phyloP scores from a whole-genome alignment of 2,329 filamentous ascomycete species.

The Cylindrodendrum hubeiense region DNA sequence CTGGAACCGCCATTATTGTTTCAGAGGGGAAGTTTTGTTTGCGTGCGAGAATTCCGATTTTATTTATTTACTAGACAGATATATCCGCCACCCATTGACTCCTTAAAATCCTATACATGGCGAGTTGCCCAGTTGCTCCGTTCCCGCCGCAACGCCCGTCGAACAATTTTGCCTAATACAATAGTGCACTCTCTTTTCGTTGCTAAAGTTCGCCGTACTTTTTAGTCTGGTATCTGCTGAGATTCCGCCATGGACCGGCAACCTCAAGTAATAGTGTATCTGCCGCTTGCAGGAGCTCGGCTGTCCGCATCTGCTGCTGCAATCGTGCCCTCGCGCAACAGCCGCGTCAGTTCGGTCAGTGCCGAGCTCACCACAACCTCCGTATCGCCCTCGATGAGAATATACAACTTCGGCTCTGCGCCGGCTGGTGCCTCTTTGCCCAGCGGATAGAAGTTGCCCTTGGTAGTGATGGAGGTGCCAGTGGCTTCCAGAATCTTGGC shows the following conservation, averaged over 20 bases:
- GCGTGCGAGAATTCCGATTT: not conserved
- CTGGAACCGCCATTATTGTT: not conserved
- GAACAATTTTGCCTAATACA: constrained; percentile 17
- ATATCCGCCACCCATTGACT: constrained; percentile 10
- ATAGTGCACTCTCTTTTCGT: not conserved
- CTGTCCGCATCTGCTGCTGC: constrained; percentile 90
- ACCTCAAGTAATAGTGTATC: constrained; percentile 86
- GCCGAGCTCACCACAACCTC: constrained; percentile 92
- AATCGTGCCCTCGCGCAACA: constrained; percentile 91
- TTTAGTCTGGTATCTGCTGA: not conserved
- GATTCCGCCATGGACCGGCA: not conserved
- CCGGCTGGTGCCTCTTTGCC: constrained; percentile 84
- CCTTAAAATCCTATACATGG: constrained; percentile 13
- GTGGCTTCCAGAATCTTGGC: constrained; percentile 97
- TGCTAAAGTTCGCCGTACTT: not conserved
- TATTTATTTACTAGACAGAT: constrained; percentile 20
- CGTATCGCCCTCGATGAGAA: constrained; percentile 96
- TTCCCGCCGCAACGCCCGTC: constrained; percentile 23
- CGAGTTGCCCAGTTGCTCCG: constrained; percentile 7
- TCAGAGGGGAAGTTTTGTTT: not conserved
- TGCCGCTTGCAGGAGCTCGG: constrained; percentile 80
- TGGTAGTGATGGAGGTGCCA: constrained; percentile 96
- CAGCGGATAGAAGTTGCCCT: constrained; percentile 87
- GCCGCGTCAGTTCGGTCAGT: constrained; percentile 87
- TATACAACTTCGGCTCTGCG: constrained; percentile 94